These are phyloP conservation scores for Protomyces arabidopsidicola DNA, from an alignment of 1,139 yeast species.

Conservation along the genomic window DNA sequence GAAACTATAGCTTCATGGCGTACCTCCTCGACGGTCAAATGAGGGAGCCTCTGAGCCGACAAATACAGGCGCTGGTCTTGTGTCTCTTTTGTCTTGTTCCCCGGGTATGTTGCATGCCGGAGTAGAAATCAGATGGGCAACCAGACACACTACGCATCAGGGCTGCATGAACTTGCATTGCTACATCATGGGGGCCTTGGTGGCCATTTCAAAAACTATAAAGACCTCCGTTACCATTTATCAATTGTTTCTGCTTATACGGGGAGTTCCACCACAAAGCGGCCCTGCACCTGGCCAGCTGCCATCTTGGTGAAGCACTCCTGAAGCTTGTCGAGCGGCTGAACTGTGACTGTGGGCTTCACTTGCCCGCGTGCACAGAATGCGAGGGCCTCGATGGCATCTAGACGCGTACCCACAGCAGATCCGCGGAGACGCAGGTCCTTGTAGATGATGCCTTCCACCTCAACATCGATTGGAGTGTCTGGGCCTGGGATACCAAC, in stretches of 20 bases:
- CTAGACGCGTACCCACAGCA: conserved; percentile 77
- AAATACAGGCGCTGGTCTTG: neutral
- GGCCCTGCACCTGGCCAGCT: conserved; percentile 66
- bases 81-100: neutral
- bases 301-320: conserved; percentile 63
- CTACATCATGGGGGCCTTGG: no score
- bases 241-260: neutral
- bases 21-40: no score
- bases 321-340: conserved; percentile 58
- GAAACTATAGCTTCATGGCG: no score
- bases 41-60: no score
- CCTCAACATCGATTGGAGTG: conserved; percentile 20
- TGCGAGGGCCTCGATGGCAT: conserved; percentile 70
- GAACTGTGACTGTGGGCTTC: conserved; percentile 62
- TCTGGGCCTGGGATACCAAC: conserved; percentile 27
- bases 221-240: no score
- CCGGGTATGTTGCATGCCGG: neutral
- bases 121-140: neutral
- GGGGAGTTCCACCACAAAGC: conserved; percentile 36
- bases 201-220: no score
- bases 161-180: no score
- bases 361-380: conserved; percentile 65
- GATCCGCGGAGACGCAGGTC: conserved; percentile 66
- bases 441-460: conserved; percentile 52
- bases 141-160: neutral